Evolutionary conservation across 2,329 filamentous ascomycete species (phyloP), one percentile per base, ranked within the genome.

Genomic region (Dothistroma septosporum): DNA sequence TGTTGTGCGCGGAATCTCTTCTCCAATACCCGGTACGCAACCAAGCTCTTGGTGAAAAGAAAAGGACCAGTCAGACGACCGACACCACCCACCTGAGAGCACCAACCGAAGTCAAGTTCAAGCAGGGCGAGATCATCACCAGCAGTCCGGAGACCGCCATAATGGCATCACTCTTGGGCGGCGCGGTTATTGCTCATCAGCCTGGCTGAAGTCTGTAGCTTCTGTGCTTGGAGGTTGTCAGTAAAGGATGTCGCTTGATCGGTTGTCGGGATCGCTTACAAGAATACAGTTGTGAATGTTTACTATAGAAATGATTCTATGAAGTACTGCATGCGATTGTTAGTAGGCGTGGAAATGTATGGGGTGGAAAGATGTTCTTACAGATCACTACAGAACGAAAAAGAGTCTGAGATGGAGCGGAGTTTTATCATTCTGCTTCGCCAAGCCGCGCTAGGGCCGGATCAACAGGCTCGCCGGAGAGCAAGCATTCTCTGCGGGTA

Each of bases 281-380:
- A 86, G 85, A 93, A 88, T 87, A 91, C 88, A 94, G 90, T 91
- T 87, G 84, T 83, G 84, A 89, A 92, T 87, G 87, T 90, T 84
- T 87, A 92, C 91, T 96, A 92, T 92, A 96, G 89, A 96, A 95
- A 90, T 91, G 90, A 93, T 93, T 92, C 90, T 91, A 71, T 74
- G 70, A 71, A 68, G 66, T 68, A 61, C 59, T 54, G 28, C 50
- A 19, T 6, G 6, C 24, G 19, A 33, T 28, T 47, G 59, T 63
- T 32, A 63, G 59, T 22, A 47, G 14, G 9, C 28, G n/a, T 28
- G 3, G 19, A 35, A 60, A 21, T 64, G 53, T 62, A 55, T 32
- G 62, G 57, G 24, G 62, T 59, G 48, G 48, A 4, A 53, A 50
- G 53, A 41, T 7, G 33, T 2, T 47, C 44, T 53, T 32, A 52